Percentiles rank a stretch among this genome's conserved stretches.
Evolutionary conservation across 805 yeast genomes (phyloP).

Genomic region (Kazachstania taianensis): DNA sequence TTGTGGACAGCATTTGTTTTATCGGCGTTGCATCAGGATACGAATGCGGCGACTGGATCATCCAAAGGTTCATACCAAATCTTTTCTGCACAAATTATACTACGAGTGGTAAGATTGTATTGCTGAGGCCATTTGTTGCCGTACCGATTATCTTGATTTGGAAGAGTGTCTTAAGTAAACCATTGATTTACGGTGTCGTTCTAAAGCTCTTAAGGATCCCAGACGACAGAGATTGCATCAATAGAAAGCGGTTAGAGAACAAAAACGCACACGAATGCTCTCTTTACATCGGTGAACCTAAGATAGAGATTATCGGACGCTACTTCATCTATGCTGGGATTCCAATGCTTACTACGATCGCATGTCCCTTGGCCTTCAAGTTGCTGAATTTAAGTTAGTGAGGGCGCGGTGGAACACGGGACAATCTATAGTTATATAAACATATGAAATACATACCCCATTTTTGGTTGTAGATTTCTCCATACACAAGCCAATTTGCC

Average conservation of each 20-base stretch:
- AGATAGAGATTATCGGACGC: slow-evolving; percentile 68
- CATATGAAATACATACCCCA: too few relatives aligned
- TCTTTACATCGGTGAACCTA: slow-evolving; percentile 54
- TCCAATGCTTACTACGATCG: slow-evolving; percentile 40
- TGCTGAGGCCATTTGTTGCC: slow-evolving; percentile 51
- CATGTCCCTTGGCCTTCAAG: slow-evolving; percentile 22
- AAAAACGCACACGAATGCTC: slow-evolving; percentile 29
- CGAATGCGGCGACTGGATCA: slow-evolving; percentile 51
- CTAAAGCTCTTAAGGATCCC: slow-evolving; percentile 9
- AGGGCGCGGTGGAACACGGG: too few relatives aligned
- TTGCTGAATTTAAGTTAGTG: slow-evolving; percentile 3
- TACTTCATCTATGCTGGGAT: slow-evolving; percentile 77
- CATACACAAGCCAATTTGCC: too few relatives aligned
- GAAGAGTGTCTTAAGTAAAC: slow-evolving; percentile 61
- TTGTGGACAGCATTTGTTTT: slow-evolving; percentile 90
- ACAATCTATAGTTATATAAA: too few relatives aligned
- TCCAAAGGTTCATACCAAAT: slow-evolving; percentile 18
- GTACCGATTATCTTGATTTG: slow-evolving; percentile 53
- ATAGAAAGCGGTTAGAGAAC: slow-evolving; percentile 13
- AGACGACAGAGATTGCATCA: slow-evolving; percentile 20
- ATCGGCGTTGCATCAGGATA: slow-evolving; percentile 78
- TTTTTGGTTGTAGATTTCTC: too few relatives aligned
- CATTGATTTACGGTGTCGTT: slow-evolving; percentile 44
- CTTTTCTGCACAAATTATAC: slow-evolving; percentile 6
- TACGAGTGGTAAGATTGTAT: slow-evolving; percentile 29